These are phyloP conservation scores for Arthrobotrys musiformis DNA, from an alignment of 2,329 filamentous ascomycete species.

Conservation along the genomic window DNA sequence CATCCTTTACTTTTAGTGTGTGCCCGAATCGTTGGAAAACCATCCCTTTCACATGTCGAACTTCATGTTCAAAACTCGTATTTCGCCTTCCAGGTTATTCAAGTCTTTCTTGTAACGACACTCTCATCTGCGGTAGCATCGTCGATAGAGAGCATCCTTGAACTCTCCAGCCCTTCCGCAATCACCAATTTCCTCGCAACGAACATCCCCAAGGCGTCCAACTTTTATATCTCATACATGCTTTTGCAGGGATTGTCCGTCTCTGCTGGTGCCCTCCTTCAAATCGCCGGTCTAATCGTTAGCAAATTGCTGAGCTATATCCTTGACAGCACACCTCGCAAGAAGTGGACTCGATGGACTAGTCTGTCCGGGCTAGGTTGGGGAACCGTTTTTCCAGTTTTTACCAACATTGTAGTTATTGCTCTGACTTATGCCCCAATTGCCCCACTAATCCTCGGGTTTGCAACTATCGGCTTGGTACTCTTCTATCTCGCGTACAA, in stretches of 20 bases:
- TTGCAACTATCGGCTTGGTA: constrained; percentile 79
- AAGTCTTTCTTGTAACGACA: constrained; percentile 90
- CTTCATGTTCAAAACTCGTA: constrained; percentile 90
- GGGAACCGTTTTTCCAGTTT: constrained; percentile 84
- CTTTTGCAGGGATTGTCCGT: constrained; percentile 88
- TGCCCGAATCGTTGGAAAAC: constrained; percentile 81
- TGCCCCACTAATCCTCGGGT: constrained; percentile 83
- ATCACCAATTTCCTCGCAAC: constrained; percentile 75
- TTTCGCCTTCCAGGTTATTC: constrained; percentile 88
- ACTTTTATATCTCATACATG: constrained; percentile 96
- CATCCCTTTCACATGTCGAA: constrained; percentile 82
- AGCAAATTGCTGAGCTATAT: constrained; percentile 79
- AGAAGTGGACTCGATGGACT: constrained; percentile 82
- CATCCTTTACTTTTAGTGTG: constrained; percentile 69
- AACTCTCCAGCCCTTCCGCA: constrained; percentile 69
- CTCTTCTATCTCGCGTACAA: constrained; percentile 88
- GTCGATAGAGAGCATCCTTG: constrained; percentile 72
- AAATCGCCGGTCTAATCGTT: constrained; percentile 77
- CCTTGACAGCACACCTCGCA: constrained; percentile 80
- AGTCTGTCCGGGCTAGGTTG: constrained; percentile 78
- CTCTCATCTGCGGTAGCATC: constrained; percentile 79
- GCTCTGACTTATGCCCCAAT: constrained; percentile 88
- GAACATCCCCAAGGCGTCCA: constrained; percentile 83
- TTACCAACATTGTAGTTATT: constrained; percentile 83
- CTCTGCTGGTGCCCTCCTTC: constrained; percentile 78